These are phyloP conservation scores for Lagenaria siceraria DNA, from an alignment of 306 rosid species.

Conservation along the genomic window DNA sequence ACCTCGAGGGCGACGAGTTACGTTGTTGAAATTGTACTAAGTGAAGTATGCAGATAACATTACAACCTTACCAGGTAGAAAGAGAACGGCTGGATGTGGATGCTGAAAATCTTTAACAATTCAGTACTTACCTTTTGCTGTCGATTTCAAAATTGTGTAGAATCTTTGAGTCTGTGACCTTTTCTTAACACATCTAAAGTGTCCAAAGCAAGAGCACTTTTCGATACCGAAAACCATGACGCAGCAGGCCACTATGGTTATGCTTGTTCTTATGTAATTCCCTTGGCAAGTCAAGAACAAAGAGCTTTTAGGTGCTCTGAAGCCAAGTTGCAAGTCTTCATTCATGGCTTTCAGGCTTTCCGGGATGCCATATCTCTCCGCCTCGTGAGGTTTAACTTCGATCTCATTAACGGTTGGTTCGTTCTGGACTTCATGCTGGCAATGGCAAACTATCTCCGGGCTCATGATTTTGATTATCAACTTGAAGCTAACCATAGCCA, in stretches of 20 bases:
- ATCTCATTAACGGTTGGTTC: not conserved
- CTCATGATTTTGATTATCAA: not conserved
- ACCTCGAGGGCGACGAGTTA: not conserved
- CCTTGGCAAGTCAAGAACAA: not conserved
- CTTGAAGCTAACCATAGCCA: not conserved
- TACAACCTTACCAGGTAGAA: not conserved
- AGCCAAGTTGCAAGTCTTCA: not conserved
- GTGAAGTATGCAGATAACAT: not conserved
- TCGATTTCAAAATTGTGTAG: not conserved
- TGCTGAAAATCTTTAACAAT: not conserved
- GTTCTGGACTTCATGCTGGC: not conserved
- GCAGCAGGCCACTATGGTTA: not conserved
- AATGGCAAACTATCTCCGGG: not conserved
- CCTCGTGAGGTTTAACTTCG: not conserved
- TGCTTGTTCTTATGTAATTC: not conserved
- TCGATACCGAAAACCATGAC: not conserved
- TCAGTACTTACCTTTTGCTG: not conserved
- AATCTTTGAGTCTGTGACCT: not conserved
- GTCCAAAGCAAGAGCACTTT: not conserved
- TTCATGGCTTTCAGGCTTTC: not conserved
- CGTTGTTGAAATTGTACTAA: not conserved
- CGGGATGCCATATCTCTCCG: not conserved
- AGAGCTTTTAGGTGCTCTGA: not conserved
- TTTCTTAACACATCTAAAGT: not conserved
- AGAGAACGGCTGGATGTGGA: not conserved